Conservation (phyloP, 345 rosid genomes). For the Acer negundo region DNA sequence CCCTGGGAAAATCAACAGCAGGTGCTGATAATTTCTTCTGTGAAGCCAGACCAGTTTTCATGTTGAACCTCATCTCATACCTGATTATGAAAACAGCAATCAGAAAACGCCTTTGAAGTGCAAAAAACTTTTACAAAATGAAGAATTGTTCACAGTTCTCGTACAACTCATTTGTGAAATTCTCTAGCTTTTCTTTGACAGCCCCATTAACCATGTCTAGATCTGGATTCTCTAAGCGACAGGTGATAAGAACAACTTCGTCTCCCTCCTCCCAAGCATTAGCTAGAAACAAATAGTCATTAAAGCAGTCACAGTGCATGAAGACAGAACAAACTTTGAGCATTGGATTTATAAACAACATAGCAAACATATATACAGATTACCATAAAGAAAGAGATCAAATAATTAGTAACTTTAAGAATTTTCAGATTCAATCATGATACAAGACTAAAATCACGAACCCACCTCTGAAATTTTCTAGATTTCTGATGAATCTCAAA, state of each 20-base stretch:
- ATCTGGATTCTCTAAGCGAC: conserved; percentile 85
- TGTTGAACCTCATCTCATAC: conserved; percentile 95
- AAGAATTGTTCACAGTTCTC: conserved; percentile 13
- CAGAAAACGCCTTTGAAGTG: conserved; percentile 19
- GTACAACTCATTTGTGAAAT: conserved; percentile 78
- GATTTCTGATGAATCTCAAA: neutral
- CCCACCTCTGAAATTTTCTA: neutral
- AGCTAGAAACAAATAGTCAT: conserved; percentile 47
- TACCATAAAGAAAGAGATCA: neutral
- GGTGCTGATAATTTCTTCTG: conserved; percentile 82
- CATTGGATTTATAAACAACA: neutral
- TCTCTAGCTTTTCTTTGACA: conserved; percentile 80
- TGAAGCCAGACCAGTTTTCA: conserved; percentile 79
- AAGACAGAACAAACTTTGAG: neutral
- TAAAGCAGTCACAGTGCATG: conserved; percentile 23
- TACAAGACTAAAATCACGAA: neutral
- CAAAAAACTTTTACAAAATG: neutral
- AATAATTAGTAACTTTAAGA: neutral
- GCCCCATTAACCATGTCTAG: conserved; percentile 78
- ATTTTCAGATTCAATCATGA: neutral
- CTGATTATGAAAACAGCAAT: conserved; percentile 39
- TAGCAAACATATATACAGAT: neutral
- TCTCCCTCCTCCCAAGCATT: conserved; percentile 99
- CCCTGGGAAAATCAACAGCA: conserved; percentile 91
- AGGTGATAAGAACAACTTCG: conserved; percentile 84